phyloP scores from a whole-genome alignment of 1,139 yeast genomes.

The Geotrichum armillariae region DNA sequence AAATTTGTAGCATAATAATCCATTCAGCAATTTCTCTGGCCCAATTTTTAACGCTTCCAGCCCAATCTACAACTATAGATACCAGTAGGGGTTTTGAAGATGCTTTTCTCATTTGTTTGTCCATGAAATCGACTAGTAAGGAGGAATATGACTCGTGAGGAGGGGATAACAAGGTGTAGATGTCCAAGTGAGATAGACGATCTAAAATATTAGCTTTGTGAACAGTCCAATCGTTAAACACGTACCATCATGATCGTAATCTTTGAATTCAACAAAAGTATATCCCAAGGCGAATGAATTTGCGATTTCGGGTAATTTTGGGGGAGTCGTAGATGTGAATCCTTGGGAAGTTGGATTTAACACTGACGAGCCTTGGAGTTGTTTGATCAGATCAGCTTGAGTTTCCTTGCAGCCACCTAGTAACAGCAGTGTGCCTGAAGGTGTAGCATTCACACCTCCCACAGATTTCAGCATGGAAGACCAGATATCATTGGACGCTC shows the following conservation, averaged over 20 bases:
- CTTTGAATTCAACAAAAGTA: slow-evolving; percentile 38
- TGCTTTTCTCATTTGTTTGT: slow-evolving; percentile 9
- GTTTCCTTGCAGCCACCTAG: slow-evolving; percentile 17
- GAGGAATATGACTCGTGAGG: slow-evolving; percentile 13
- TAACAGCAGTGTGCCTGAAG: slow-evolving; percentile 26
- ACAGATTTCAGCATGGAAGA: slow-evolving; percentile 29
- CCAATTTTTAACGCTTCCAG: slow-evolving; percentile 27
- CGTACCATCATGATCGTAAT: slow-evolving; percentile 37
- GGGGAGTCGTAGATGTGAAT: slow-evolving; percentile 16
- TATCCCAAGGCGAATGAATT: slow-evolving; percentile 40
- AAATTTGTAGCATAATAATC: slow-evolving; percentile 26
- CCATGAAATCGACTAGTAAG: slow-evolving; percentile 19
- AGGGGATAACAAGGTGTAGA: slow-evolving; percentile 33
- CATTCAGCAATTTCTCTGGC: slow-evolving; percentile 27
- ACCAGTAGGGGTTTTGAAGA: slow-evolving; percentile 23
- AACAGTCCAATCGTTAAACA: too few species aligned
- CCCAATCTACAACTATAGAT: slow-evolving; percentile 31
- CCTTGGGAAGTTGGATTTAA: slow-evolving; percentile 20
- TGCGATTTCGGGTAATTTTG: slow-evolving; percentile 29
- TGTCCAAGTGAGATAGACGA: slow-evolving; percentile 35
- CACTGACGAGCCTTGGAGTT: slow-evolving; percentile 7
- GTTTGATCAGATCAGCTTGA: slow-evolving; percentile 13
- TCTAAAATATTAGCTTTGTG: not conserved
- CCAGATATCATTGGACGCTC: slow-evolving; percentile 24
- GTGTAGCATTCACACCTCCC: slow-evolving; percentile 24